A percentile compares a stretch with the other conserved stretches of the same genome.
phyloP scores from a whole-genome alignment of 73 alveolate genomes.

The Paramecium caudatum region DNA sequence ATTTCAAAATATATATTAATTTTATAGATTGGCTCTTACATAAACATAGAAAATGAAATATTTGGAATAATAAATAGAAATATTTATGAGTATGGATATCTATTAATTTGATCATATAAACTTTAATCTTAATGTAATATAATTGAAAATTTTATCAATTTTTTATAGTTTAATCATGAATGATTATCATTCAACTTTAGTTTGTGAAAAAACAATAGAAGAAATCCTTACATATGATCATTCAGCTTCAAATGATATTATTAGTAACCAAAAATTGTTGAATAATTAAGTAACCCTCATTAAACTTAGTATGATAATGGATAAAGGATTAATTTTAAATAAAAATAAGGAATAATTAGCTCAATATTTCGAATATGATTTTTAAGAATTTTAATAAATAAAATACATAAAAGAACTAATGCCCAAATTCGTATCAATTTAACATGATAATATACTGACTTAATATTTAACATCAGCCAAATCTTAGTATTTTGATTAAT shows the following conservation, averaged over 20 bases:
- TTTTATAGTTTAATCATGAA: conserved; percentile 37
- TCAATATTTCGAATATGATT: conserved; percentile 48
- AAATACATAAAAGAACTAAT: conserved; percentile 1
- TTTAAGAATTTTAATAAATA: conserved; percentile 17
- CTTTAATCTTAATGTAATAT: neutral
- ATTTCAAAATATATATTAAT: neutral
- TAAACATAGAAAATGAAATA: neutral
- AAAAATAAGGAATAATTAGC: neutral
- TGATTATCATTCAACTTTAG: conserved; percentile 7
- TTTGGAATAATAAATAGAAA: neutral
- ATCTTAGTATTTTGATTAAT: conserved; percentile 2
- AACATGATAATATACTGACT: conserved; percentile 27
- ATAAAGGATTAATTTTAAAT: conserved; percentile 31
- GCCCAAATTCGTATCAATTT: conserved; percentile 25
- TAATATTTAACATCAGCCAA: conserved; percentile 5
- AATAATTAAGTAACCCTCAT: conserved; percentile 27
- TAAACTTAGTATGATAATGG: neutral
- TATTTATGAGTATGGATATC: too few relatives aligned
- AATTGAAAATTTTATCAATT: conserved; percentile 20
- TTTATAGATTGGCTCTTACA: neutral
- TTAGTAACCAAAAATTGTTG: conserved; percentile 3
- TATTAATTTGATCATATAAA: neutral
- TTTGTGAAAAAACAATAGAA: conserved; percentile 31
- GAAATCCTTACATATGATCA: conserved; percentile 50
- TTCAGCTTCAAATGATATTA: neutral